Percentiles rank a stretch among this genome's conserved stretches.
Conservation (phyloP, 2,329 filamentous ascomycete species). For the Aspergillus oerlinghausenensis region DNA sequence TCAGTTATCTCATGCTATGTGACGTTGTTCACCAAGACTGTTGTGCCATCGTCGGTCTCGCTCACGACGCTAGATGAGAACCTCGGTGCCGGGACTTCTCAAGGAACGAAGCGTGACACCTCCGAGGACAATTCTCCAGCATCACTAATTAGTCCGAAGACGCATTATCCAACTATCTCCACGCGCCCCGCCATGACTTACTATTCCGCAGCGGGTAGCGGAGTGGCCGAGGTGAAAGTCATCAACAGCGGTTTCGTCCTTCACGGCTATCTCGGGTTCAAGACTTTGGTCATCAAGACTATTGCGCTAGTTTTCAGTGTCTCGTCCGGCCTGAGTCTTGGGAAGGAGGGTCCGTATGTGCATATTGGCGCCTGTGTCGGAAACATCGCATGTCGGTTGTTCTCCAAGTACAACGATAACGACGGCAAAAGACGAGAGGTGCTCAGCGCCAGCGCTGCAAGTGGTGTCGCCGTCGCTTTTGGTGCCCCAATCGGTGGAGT, state of each 20-base stretch:
- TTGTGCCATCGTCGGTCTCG: slow-evolving; percentile 82
- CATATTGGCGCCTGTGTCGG: slow-evolving; percentile 94
- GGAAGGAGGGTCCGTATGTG: slow-evolving; percentile 95
- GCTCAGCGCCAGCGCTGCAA: slow-evolving; percentile 85
- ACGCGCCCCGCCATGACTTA: slow-evolving; percentile 72
- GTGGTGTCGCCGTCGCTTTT: slow-evolving; percentile 90
- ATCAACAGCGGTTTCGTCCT: slow-evolving; percentile 97
- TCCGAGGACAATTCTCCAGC: slow-evolving; percentile 41
- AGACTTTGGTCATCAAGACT: slow-evolving; percentile 82
- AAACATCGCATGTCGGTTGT: slow-evolving; percentile 92
- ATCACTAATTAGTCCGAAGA: slow-evolving; percentile 38
- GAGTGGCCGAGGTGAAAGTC: slow-evolving; percentile 94
- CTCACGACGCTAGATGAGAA: slow-evolving; percentile 91
- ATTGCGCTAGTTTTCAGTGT: slow-evolving; percentile 80
- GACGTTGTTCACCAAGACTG: slow-evolving; percentile 86
- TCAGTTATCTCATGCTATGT: slow-evolving; percentile 70
- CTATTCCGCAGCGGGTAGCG: slow-evolving; percentile 92
- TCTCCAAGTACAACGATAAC: slow-evolving; percentile 87
- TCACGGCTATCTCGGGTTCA: slow-evolving; percentile 87
- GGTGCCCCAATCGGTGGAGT: slow-evolving; percentile 87
- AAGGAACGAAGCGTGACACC: slow-evolving; percentile 43
- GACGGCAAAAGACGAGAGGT: slow-evolving; percentile 92
- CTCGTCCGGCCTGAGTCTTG: slow-evolving; percentile 84
- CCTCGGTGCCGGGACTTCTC: slow-evolving; percentile 61
- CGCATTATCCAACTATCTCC: slow-evolving; percentile 28